Percentiles rank a stretch among this genome's conserved stretches.
phyloP scores from a whole-genome alignment of 768 basidiomycete genomes.

The Suillus weaverae region DNA sequence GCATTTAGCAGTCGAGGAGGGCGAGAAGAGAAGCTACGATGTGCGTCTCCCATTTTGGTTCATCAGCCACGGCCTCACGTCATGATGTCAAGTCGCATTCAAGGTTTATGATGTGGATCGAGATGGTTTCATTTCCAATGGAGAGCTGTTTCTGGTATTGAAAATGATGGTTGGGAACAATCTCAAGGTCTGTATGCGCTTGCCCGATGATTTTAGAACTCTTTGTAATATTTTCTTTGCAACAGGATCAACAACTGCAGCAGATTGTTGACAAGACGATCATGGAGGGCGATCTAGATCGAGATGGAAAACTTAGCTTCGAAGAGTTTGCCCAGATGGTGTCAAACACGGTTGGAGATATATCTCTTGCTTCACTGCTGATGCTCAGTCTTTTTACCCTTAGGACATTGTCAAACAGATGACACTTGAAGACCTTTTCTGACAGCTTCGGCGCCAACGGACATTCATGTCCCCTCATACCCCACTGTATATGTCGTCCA shows the following conservation, averaged over 20 bases:
- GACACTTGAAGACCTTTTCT: slow-evolving; percentile 87
- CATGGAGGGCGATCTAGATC: slow-evolving; percentile 99
- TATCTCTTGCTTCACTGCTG: slow-evolving; percentile 1
- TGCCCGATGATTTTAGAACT: neutral
- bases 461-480: neutral
- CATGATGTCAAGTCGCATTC: slow-evolving; percentile 77
- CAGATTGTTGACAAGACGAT: slow-evolving; percentile 99
- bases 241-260: slow-evolving; percentile 94
- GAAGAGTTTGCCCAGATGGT: slow-evolving; percentile 98
- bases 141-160: slow-evolving; percentile 95
- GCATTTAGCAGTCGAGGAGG: slow-evolving; percentile 97
- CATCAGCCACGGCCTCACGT: slow-evolving; percentile 6
- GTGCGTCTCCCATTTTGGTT: slow-evolving; percentile 48
- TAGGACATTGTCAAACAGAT: slow-evolving; percentile 99
- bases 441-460: neutral
- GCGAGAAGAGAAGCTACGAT: slow-evolving; percentile 93
- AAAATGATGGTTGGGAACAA: slow-evolving; percentile 99
- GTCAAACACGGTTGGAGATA: slow-evolving; percentile 77
- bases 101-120: slow-evolving; percentile 99
- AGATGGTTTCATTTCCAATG: slow-evolving; percentile 97
- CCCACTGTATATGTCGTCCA: neutral
- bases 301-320: slow-evolving; percentile 95
- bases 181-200: slow-evolving; percentile 65
- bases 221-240: neutral
- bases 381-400: slow-evolving; percentile 12